These are phyloP conservation scores for Solanum acaule DNA, from an alignment of 257 asterid genomes.

Conservation along the genomic window DNA sequence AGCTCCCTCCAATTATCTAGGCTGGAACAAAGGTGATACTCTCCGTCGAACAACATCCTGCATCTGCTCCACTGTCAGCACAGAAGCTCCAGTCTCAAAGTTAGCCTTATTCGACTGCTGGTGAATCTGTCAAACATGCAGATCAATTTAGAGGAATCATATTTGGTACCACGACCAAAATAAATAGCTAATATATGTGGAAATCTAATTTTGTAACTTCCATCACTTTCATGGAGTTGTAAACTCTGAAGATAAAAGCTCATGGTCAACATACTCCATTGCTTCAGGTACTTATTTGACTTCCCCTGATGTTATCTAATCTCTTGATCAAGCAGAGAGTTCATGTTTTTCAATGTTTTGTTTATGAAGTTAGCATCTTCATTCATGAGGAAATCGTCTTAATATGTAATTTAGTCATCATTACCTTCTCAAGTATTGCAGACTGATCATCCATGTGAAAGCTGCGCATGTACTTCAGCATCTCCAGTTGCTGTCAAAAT, in stretches of 20 bases:
- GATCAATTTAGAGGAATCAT: neutral
- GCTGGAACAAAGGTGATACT: conserved; percentile 55
- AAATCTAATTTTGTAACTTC: neutral
- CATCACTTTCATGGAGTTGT: neutral
- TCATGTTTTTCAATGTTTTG: no score
- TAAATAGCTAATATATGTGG: neutral
- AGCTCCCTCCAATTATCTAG: conserved; percentile 10
- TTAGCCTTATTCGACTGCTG: conserved; percentile 66
- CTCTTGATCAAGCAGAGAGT: neutral
- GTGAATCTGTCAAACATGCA: conserved; percentile 36
- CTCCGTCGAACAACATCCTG: conserved; percentile 59
- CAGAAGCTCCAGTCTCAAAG: conserved; percentile 60
- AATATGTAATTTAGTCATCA: neutral
- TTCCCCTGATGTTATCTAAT: neutral
- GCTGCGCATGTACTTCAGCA: conserved; percentile 74
- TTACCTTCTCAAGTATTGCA: conserved; percentile 71
- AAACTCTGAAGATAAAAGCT: neutral
- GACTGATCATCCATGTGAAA: conserved; percentile 72
- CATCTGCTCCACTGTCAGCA: conserved; percentile 53
- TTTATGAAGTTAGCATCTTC: neutral
- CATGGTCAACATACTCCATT: neutral
- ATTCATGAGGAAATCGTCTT: neutral
- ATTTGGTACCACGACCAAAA: neutral
- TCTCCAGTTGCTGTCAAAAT: conserved; percentile 70
- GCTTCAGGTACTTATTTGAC: neutral